These are phyloP conservation scores for Alternaria gansuensis DNA, from an alignment of 2,329 filamentous ascomycete genomes.

Conservation along the genomic window DNA sequence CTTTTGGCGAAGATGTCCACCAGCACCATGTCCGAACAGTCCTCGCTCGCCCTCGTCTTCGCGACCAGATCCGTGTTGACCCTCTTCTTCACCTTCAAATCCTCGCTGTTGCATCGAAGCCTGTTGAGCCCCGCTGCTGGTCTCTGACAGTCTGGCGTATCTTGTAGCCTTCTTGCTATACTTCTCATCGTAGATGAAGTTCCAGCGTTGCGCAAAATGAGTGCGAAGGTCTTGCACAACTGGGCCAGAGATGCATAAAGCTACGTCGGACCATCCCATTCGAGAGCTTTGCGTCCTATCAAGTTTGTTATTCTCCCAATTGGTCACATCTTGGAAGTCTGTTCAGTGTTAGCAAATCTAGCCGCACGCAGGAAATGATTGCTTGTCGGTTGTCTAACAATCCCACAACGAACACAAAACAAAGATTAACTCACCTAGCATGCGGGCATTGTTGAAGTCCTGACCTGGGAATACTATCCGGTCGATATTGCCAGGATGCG, in stretches of 20 bases:
- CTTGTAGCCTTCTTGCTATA: slow-evolving; percentile 68
- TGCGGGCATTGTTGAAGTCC: slow-evolving; percentile 88
- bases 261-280: slow-evolving; percentile 94
- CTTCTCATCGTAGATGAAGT: slow-evolving; percentile 86
- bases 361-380: background rate
- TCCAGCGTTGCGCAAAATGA: slow-evolving; percentile 90
- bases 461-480: slow-evolving; percentile 85
- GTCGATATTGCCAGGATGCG: slow-evolving; percentile 79
- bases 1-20: slow-evolving; percentile 39
- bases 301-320: slow-evolving; percentile 88
- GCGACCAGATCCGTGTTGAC: slow-evolving; percentile 49
- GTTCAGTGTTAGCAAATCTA: slow-evolving; percentile 24
- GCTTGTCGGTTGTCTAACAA: background rate
- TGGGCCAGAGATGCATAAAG: slow-evolving; percentile 76
- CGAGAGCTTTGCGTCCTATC: slow-evolving; percentile 80
- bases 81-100: slow-evolving; percentile 48
- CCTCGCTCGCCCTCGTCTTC: slow-evolving; percentile 47
- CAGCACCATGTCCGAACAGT: slow-evolving; percentile 40
- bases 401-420: background rate
- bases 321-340: slow-evolving; percentile 76
- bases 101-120: slow-evolving; percentile 47
- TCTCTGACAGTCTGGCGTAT: slow-evolving; percentile 54
- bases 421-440: slow-evolving; percentile 68
- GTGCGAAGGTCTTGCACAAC: slow-evolving; percentile 77
- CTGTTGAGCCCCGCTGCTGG: slow-evolving; percentile 45